Evolutionary conservation across 2,329 filamentous ascomycete species (phyloP), one percentile per base, ranked within the genome.

Genomic region (Basipetospora sp.): DNA sequence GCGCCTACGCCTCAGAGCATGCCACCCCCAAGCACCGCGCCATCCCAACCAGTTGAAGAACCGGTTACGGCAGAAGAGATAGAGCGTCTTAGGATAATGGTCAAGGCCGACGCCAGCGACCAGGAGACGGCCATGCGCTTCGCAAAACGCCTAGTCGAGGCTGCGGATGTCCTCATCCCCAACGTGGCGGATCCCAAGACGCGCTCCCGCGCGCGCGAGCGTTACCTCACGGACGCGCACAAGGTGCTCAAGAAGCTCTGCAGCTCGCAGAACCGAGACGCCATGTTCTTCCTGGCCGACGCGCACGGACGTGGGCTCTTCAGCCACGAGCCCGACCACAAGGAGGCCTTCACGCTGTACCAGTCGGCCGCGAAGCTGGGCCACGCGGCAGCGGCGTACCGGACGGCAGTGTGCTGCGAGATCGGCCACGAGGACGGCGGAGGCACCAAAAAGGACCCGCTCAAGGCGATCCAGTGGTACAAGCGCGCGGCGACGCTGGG

Each of bases 391-490:
- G 83, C 85, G 19, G 90, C 90, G 0, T 98, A 96, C 56, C 75
- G 90, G 39, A 93, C 90, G 18, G 90, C 90, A 1, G 88, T 98
- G 1, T 98, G 90, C 62, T 96, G 90, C 53, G 90, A 98, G 55
- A 85, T 98, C 49, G 90, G 90, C 3, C 77, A 86, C 40, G 88
- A 96, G 53, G 87, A 93, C 49, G 88, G 87, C 20, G 90, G 90
- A 37, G 90, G 90, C 17, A 96, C 90, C 1, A 77, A 84, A 41
- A 82, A 80, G 48, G 90, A 98, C 51, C 84, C 85, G 1, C 60
- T 88, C 46, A 96, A 96, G 59, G 88, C 90, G 1, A 87, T 96
- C 15, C 88, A 96, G 56, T 98, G 90, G 90, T 98, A 98, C 58
- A 86, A 88, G 55, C 81, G 87, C 31, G 86, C 90, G 5, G 88